Conservation (phyloP, 225 moss, liverwort and hornwort genomes). For the Pseudoscleropodium purum region DNA sequence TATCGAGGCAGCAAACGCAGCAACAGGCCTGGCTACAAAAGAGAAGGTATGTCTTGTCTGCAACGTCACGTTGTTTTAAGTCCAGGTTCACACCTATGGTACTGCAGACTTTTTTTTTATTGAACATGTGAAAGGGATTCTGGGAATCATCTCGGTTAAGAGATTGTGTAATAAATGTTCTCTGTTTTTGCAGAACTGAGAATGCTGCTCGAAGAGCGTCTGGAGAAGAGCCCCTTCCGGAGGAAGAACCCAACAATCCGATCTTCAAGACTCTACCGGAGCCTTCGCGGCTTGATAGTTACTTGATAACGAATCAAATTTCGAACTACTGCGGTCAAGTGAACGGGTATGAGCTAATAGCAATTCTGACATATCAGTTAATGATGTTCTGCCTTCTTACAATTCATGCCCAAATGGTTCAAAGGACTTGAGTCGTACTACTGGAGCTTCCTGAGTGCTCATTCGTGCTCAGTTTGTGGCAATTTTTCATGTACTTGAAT, state of each 20-base stretch:
- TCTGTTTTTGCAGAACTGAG: slow-evolving; percentile 53
- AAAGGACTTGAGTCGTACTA: background rate
- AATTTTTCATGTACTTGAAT: background rate
- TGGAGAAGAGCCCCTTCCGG: slow-evolving; percentile 90
- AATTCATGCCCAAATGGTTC: background rate
- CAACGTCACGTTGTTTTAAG: background rate
- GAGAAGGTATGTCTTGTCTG: slow-evolving; percentile 48
- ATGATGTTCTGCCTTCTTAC: background rate
- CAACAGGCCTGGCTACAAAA: slow-evolving; percentile 95
- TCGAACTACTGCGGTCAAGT: slow-evolving; percentile 95
- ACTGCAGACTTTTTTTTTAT: background rate
- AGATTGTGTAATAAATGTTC: background rate
- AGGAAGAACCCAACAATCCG: slow-evolving; percentile 86
- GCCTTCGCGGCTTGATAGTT: slow-evolving; percentile 93
- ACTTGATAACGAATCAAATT: slow-evolving; percentile 94
- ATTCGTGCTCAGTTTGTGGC: background rate
- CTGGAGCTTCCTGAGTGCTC: background rate
- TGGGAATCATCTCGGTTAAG: background rate
- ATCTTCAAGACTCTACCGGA: slow-evolving; percentile 79
- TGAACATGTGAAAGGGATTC: background rate
- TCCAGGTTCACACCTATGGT: background rate
- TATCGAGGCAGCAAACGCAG: slow-evolving; percentile 91
- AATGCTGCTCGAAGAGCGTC: slow-evolving; percentile 78
- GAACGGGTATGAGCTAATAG: slow-evolving; percentile 60
- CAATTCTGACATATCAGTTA: background rate